Evolutionary conservation across 495 filamentous ascomycete genomes (phyloP), one percentile per base, ranked within the genome.

Genomic region (Annulohypoxylon stygium): DNA sequence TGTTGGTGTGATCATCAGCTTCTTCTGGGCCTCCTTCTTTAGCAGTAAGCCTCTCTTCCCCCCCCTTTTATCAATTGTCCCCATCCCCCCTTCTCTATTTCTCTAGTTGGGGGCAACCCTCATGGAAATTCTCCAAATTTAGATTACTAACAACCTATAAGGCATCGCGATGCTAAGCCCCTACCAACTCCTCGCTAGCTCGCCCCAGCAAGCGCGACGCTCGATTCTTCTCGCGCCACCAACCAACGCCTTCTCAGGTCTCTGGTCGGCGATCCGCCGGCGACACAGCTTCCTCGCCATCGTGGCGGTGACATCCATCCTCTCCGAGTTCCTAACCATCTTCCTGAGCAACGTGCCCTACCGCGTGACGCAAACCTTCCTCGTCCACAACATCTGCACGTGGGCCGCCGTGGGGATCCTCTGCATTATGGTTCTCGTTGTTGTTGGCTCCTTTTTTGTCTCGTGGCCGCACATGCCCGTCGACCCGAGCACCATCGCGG

Each of bases 1-100:
- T 7, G 53, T 82, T 4, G 84, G 82, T 64, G 78, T 85, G 3
- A 48, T 81, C 14, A 79, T 86, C 14, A 80, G 81, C 30, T 76
- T 82, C 33, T 81, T 83, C 67, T 86, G 83, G 83, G 77, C 74
- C 26, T 70, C 70, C 8, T 80, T 77, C 61, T 80, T 75, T 61
- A 79, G 58, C 59, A 82, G 79, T 81, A 74, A 76, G 78, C 45
- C 50, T 51, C 23, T 37, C n/a, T 18, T 18, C 23, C 11, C 50
- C 12, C 16, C 14, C 33, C 20, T 30, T 3, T 11, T 10, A 26
- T 2, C 33, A 14, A 25, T 34, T 14, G 18, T 25, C 18, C 4
- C 26, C 36, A 12, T 43, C 20, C 37, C 26, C 18, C 11, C 37
- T 25, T 20, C 48, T 10, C 20, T 12, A 26, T 8, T 12, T 23